These are phyloP conservation scores for Ascobolus immersus DNA, from an alignment of 495 filamentous ascomycete genomes.

Conservation along the genomic window DNA sequence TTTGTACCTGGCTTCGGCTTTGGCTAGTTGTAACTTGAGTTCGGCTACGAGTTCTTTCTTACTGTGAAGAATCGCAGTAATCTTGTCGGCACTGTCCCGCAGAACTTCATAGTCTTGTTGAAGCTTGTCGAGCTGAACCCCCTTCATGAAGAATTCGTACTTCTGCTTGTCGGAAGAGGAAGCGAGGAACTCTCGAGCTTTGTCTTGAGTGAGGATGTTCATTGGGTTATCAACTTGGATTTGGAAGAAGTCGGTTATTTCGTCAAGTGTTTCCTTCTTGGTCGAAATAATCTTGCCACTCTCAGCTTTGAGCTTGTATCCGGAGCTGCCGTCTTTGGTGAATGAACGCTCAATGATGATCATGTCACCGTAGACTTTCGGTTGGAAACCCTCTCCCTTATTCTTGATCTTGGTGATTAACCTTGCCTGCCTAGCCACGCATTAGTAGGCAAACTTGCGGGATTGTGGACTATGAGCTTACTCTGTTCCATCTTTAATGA, in stretches of 20 bases:
- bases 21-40: slow-evolving; percentile 18
- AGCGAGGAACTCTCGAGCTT: slow-evolving; percentile 79
- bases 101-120: slow-evolving; percentile 76
- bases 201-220: slow-evolving; percentile 92
- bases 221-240: slow-evolving; percentile 94
- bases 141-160: slow-evolving; percentile 91
- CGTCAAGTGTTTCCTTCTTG: slow-evolving; percentile 70
- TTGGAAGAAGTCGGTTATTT: slow-evolving; percentile 75
- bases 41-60: slow-evolving; percentile 22
- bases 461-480: slow-evolving; percentile 16
- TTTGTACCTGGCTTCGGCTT: too few species aligned
- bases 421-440: slow-evolving; percentile 19
- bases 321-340: slow-evolving; percentile 42
- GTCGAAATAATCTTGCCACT: slow-evolving; percentile 47
- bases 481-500: slow-evolving; percentile 78
- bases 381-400: slow-evolving; percentile 57
- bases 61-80: slow-evolving; percentile 31
- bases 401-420: slow-evolving; percentile 77
- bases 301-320: slow-evolving; percentile 64
- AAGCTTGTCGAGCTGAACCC: slow-evolving; percentile 75
- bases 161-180: slow-evolving; percentile 56
- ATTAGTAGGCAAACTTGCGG: slow-evolving; percentile 14
- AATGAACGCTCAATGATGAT: slow-evolving; percentile 85
- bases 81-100: slow-evolving; percentile 39
- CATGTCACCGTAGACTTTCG: slow-evolving; percentile 56